Conservation (phyloP, 1,284 basidiomycete genomes). For the Cutaneotrichosporon arboriforme region DNA sequence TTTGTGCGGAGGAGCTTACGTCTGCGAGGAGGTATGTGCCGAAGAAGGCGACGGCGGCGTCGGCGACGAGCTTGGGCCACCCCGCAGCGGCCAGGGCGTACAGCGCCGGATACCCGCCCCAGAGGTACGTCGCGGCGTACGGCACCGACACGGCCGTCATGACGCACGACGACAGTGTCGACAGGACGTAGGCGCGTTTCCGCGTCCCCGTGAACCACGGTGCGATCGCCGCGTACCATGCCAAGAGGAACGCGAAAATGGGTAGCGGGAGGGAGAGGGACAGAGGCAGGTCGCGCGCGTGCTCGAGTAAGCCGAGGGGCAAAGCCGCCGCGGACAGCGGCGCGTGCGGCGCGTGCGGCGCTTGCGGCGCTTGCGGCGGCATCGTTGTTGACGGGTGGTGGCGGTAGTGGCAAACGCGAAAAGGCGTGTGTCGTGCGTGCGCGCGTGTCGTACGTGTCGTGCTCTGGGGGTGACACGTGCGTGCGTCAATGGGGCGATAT, state of each 20-base stretch:
- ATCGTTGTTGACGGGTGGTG: too few relatives aligned
- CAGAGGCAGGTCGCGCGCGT: conserved; percentile 1
- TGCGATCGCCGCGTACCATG: conserved; percentile 46
- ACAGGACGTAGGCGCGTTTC: conserved; percentile 56
- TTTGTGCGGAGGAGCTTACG: too few relatives aligned
- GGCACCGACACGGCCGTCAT: conserved; percentile 55
- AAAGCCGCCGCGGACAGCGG: too few relatives aligned
- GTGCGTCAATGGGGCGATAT: too few relatives aligned
- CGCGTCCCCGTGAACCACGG: conserved; percentile 47
- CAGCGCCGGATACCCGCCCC: conserved; percentile 24
- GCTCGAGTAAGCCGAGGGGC: neutral
- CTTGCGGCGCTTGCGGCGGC: too few relatives aligned
- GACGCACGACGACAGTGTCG: conserved; percentile 48
- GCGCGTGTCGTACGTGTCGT: too few relatives aligned
- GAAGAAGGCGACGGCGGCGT: conserved; percentile 35
- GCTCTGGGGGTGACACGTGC: too few relatives aligned
- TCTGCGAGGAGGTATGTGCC: conserved; percentile 39
- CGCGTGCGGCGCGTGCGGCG: too few relatives aligned
- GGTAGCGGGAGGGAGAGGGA: conserved; percentile 34
- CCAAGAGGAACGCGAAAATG: conserved; percentile 13
- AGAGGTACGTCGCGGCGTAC: conserved; percentile 50
- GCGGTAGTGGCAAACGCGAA: too few relatives aligned
- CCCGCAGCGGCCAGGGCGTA: conserved; percentile 24
- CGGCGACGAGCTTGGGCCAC: conserved; percentile 25
- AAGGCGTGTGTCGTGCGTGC: too few relatives aligned